These are phyloP conservation scores for Aspergillus fijiensis DNA, from an alignment of 2,329 filamentous ascomycete genomes.

Conservation along the genomic window DNA sequence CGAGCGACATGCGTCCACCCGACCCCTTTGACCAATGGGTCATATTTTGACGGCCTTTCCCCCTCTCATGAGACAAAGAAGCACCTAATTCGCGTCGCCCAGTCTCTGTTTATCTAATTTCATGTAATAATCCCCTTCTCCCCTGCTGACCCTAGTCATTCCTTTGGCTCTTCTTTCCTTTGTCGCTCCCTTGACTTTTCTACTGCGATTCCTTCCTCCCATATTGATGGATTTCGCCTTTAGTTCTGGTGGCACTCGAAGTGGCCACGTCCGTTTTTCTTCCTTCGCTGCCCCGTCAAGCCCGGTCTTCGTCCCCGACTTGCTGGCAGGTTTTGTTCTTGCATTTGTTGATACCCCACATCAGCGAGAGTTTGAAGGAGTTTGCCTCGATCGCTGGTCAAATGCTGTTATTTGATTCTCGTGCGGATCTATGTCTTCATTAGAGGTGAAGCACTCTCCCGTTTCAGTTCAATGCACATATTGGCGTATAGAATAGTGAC, in stretches of 20 bases:
- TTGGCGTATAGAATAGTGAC: constrained; percentile 10
- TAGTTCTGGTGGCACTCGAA: constrained; percentile 11
- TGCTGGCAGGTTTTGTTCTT: constrained; percentile 19
- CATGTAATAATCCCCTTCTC: not conserved
- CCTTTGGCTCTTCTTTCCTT: constrained; percentile 7
- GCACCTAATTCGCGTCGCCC: not conserved
- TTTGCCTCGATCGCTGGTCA: constrained; percentile 15
- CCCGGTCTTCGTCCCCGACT: constrained; percentile 8
- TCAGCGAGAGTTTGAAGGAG: constrained; percentile 25
- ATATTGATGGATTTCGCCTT: constrained; percentile 7
- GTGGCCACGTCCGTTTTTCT: constrained; percentile 10
- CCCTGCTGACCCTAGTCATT: constrained; percentile 11
- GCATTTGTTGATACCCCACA: constrained; percentile 29
- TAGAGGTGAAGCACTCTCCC: constrained; percentile 21
- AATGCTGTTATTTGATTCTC: constrained; percentile 11
- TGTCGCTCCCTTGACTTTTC: constrained; percentile 14
- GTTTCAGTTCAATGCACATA: constrained; percentile 21
- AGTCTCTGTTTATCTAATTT: not conserved
- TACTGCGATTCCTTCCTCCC: constrained; percentile 8
- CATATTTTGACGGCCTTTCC: not conserved
- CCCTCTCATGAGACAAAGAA: not conserved
- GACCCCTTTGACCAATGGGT: not conserved
- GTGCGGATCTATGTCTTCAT: constrained; percentile 13
- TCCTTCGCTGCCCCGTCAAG: constrained; percentile 7
- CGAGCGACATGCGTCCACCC: not conserved